Conservation (phyloP, 2,329 filamentous ascomycete species). For the Aspergillus spinulosporus region DNA sequence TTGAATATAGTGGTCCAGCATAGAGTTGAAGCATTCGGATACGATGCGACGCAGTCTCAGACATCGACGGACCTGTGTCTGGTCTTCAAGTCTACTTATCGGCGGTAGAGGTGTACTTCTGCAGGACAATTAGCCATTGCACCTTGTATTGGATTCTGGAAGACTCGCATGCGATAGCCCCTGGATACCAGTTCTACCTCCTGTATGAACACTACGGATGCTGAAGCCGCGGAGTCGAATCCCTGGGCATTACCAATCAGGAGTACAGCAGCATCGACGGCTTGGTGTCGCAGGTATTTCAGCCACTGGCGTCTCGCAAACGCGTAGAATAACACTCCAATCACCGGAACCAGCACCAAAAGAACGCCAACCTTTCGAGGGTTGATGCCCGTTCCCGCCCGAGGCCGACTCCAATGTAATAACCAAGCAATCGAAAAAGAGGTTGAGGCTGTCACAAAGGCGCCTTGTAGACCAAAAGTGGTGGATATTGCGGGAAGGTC, state of each 20-base stretch:
- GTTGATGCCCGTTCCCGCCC: constrained; percentile 50
- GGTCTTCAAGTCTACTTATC: constrained; percentile 87
- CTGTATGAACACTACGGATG: constrained; percentile 79
- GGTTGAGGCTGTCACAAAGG: constrained; percentile 62
- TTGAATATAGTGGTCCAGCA: constrained; percentile 71
- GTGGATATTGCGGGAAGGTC: constrained; percentile 40
- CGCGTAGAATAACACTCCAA: constrained; percentile 64
- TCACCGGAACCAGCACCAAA: constrained; percentile 50
- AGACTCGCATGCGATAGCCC: constrained; percentile 75
- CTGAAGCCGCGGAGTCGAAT: constrained; percentile 74
- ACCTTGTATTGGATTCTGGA: background rate
- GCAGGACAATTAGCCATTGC: constrained; percentile 25
- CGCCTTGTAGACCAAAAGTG: constrained; percentile 63
- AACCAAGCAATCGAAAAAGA: constrained; percentile 66
- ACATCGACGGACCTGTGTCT: constrained; percentile 75
- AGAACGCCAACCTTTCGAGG: constrained; percentile 42
- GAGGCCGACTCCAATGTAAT: constrained; percentile 67
- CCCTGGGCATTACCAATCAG: constrained; percentile 75
- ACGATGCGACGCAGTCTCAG: constrained; percentile 75
- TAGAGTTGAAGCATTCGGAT: constrained; percentile 65
- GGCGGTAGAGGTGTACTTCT: constrained; percentile 88
- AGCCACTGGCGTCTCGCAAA: constrained; percentile 80
- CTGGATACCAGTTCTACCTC: constrained; percentile 94
- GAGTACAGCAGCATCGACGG: constrained; percentile 65
- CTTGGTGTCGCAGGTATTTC: constrained; percentile 72